Evolutionary conservation across 2,329 filamentous ascomycete genomes (phyloP), one percentile per base, ranked within the genome.

Genomic region (Venturia aucupariae): DNA sequence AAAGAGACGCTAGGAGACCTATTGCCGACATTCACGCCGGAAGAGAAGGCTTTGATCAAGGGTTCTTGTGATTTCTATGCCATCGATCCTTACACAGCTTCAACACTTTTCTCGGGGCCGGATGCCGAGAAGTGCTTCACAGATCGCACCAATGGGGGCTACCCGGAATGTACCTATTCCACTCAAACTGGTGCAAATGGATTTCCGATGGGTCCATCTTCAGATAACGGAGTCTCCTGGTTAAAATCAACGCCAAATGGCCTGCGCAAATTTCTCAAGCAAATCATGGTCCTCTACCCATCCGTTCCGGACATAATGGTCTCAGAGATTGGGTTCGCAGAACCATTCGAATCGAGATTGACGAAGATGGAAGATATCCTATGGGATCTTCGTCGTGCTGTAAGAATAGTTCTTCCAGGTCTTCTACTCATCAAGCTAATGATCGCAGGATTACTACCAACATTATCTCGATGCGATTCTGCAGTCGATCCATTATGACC

Each of bases 191-290:
- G 72, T 0, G 70, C 77, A 0, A 74, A 76, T 64, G 77, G 76
- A 5, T 81, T 81, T 67, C 77, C 77, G 1, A 69, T 78, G 13
- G 78, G 77, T 0, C 80, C 79, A 2, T 70, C 77, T 0, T 77
- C 74, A 1, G 78, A 80, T 63, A 70, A 72, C 7, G 73, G 71
- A 11, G 76, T 76, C 60, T 70, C 65, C 41, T 80, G 78, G 78
- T 69, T 80, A 15, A 75, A 74, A 68, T 72, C 68, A 44, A 76
- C 77, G 0, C 77, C 78, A 0, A 65, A 68, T 1, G 75, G 74
- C 0, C 72, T 80, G 22, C 72, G 78, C 17, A 71, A 72, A 24
- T 78, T 76, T 69, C 68, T 80, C 64, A 78, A 74, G 44, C 69
- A 73, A 57, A 76, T 80, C 54, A 79, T 76, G 0, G 72, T 73